These are phyloP conservation scores for Coemansia sp. DNA, from an alignment of 192 early-diverging fungal species.

Conservation along the genomic window DNA sequence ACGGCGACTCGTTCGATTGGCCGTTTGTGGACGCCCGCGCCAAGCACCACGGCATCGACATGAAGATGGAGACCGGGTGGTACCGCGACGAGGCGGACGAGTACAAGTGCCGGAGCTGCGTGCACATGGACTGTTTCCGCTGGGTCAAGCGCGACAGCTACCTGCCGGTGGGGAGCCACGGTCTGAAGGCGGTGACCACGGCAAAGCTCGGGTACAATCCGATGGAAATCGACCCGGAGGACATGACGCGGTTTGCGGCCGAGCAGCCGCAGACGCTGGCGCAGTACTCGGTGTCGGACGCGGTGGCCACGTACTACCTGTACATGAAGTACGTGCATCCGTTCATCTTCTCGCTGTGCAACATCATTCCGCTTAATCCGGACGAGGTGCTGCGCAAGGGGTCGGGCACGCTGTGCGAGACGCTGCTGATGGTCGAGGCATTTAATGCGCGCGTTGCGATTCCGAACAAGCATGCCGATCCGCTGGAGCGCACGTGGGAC, in stretches of 20 bases:
- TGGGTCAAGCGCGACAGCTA: slow-evolving; percentile 99
- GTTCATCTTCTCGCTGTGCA: slow-evolving; percentile 99
- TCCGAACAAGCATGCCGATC: slow-evolving; percentile 94
- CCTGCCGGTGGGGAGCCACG: slow-evolving; percentile 94
- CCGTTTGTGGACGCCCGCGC: slow-evolving; percentile 92
- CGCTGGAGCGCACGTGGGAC: slow-evolving; percentile 76
- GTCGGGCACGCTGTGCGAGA: slow-evolving; percentile 94
- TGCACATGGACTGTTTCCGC: slow-evolving; percentile 94
- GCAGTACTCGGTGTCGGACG: slow-evolving; percentile 99
- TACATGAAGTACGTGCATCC: slow-evolving; percentile 99
- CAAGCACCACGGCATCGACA: slow-evolving; percentile 75
- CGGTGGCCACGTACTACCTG: slow-evolving; percentile 97
- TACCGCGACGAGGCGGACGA: slow-evolving; percentile 76
- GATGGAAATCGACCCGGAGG: slow-evolving; percentile 97
- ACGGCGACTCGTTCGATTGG: slow-evolving; percentile 99
- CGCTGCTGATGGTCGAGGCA: slow-evolving; percentile 95
- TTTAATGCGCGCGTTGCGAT: slow-evolving; percentile 86
- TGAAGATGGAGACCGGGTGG: slow-evolving; percentile 89
- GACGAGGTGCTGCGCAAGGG: slow-evolving; percentile 97
- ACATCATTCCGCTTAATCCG: slow-evolving; percentile 95
- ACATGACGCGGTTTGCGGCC: slow-evolving; percentile 92
- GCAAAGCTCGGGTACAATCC: slow-evolving; percentile 97
- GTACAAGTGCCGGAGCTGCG: slow-evolving; percentile 82
- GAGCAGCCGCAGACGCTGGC: slow-evolving; percentile 92
- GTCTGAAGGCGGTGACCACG: slow-evolving; percentile 94